Evolutionary conservation across 1,284 basidiomycete genomes (phyloP), one percentile per base, ranked within the genome.

Genomic region (Jaminaea rosea): DNA sequence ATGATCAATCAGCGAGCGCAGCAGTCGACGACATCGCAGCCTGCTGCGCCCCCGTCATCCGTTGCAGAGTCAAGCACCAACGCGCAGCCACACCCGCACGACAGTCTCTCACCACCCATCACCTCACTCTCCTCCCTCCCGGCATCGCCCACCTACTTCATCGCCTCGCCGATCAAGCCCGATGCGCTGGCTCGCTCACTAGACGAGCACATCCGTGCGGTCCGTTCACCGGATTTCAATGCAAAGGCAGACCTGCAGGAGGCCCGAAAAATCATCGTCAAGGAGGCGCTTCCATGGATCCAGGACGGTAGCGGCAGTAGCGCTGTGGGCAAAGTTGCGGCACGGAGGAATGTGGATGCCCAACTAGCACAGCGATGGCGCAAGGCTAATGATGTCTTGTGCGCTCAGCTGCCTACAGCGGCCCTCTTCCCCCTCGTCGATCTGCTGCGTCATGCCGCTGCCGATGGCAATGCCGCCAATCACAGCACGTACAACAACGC

Each of bases 11-110:
- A 36, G 21, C n/a, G 34, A 21, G 34, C 34, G 21, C 34, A 36
- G 34, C n/a, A 21, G n/a, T 15, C n/a, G 4, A n/a, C 34, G 4
- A n/a, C n/a, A 6, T 15, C n/a, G 4, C 34, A 36, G 34, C 34
- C 17, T 6, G n/a, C 17, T 17, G 41, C 19, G 17, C 4, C 26
- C 24, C 4, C 19, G 15, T 17, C 41, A 7, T 4, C 41, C 3
- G 26, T 23, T 3, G 42, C 17, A 10, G n/a, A 21, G 28, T 19
- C 44, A 27, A 13, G 36, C 15, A 23, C 41, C 3, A 5, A 69
- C 65, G 60, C 59, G 65, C 49, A 70, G 87, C 83, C 85, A 2
- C 89, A 93, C 63, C 81, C 84, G 1, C 89, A 92, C 67, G 77
- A 78, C 1, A 78, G 79, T 19, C 72, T 86, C 2, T 82, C 84